Percentiles rank a stretch among this genome's conserved stretches.
Conservation (phyloP, 257 asterid genomes). For the Parsonsia alboflavescens region DNA sequence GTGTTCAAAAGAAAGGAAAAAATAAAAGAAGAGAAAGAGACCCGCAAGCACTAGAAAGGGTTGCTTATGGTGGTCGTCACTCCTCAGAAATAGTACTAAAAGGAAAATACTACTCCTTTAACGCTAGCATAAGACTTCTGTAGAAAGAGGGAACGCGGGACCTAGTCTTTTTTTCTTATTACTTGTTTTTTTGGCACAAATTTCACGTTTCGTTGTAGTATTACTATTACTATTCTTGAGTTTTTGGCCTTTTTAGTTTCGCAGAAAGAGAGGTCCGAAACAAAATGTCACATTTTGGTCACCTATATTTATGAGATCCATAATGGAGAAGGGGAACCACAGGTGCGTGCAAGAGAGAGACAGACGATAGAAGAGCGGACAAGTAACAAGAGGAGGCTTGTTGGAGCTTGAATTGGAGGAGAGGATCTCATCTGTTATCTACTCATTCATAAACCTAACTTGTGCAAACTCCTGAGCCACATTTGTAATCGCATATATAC, state of each 20-base stretch:
- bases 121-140: not conserved
- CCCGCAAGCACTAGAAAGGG: not conserved
- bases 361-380: not conserved
- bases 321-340: not conserved
- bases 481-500: not conserved
- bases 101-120: no score
- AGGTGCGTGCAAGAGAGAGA: not conserved
- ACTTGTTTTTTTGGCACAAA: not conserved
- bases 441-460: constrained; percentile 12
- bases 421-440: constrained; percentile 35
- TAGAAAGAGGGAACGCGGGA: not conserved
- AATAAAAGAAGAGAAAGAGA: not conserved
- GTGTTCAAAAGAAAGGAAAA: no score
- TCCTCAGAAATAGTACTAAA: no score
- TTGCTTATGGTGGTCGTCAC: not conserved
- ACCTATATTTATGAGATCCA: not conserved
- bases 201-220: constrained; percentile 2
- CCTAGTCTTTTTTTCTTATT: not conserved
- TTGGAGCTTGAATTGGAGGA: constrained; percentile 23
- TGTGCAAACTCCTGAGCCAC: constrained; percentile 14
- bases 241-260: not conserved
- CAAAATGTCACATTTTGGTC: not conserved
- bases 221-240: not conserved
- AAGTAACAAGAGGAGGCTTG: constrained; percentile 18
- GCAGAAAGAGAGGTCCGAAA: constrained; percentile 8